Evolutionary conservation across 768 basidiomycete species (phyloP), one percentile per base, ranked within the genome.

Genomic region (Kwoniella sp.): DNA sequence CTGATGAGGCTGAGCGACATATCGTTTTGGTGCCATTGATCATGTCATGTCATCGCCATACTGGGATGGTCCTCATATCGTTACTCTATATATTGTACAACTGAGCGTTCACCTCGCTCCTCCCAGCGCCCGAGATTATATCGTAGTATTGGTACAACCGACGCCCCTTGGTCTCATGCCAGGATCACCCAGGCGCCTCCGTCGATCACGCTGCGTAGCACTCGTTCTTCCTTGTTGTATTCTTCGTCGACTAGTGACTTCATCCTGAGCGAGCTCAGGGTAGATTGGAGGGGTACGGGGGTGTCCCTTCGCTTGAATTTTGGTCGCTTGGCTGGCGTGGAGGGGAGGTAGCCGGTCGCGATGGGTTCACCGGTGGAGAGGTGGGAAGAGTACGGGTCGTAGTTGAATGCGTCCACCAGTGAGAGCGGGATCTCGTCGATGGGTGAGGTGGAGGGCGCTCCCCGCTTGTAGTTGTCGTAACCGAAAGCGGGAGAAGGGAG

Each of bases 261-360:
- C 52, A 54, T 54, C 12, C 37, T 28, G 14, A 54, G 22, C 11
- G 29, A 27, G 27, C 25, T 20, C 1, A 54, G 38, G 7, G 52
- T 33, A 15, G 37, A 20, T n/a, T 37, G 33, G 12, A 44, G 28
- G 10, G 62, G 62, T 19, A 60, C 51, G 14, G 63, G 63, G n/a
- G 63, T 65, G 45, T 62, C 63, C 26, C 63, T 20, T 33, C 63
- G 40, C 33, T 53, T 55, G 28, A 65, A 43, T 43, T 53, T 52
- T 36, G 64, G 64, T 40, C 64, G 42, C 9, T 44, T 32, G 5
- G 44, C 32, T 26, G n/a, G 17, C 14, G 27, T 7, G 6, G 15
- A 20, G 10, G 33, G 4, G 27, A 39, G 40, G 6, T 26, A 46
- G 3, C 31, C 11, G 9, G 38, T 39, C 17, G 53, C 25, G 34